phyloP scores from a whole-genome alignment of 2,329 filamentous ascomycete genomes.

The Fusarium pseudoanthophilum region DNA sequence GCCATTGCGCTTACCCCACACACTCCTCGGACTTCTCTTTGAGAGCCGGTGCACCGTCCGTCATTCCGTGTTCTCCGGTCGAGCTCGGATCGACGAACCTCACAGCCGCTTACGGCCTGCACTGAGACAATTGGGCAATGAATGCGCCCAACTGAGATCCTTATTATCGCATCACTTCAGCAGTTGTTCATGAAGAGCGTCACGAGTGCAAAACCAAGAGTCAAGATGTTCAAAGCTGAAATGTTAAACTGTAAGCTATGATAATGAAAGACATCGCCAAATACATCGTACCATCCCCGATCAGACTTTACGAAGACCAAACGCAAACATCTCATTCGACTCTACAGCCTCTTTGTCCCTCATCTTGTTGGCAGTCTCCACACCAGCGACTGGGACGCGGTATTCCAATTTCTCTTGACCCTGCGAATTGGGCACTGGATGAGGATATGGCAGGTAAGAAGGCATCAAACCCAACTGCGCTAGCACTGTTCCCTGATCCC shows the following conservation, averaged over 20 bases:
- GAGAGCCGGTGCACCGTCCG: neutral
- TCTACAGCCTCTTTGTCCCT: slow-evolving; percentile 43
- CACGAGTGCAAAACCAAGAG: neutral
- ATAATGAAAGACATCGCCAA: neutral
- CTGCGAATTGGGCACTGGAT: slow-evolving; percentile 55
- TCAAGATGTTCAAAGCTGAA: neutral
- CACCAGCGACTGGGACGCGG: slow-evolving; percentile 46
- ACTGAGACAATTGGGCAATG: neutral
- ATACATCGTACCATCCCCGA: neutral
- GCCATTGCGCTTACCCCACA: neutral
- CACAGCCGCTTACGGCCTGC: neutral
- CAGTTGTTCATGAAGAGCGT: fast-evolving
- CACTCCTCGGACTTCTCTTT: neutral
- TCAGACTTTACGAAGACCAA: neutral
- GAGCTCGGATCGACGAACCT: neutral
- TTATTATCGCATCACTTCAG: neutral
- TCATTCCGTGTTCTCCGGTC: neutral
- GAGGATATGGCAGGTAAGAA: slow-evolving; percentile 71
- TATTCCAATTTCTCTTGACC: slow-evolving; percentile 45
- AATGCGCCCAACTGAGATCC: neutral
- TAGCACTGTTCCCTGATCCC: slow-evolving; percentile 75
- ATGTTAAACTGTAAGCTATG: neutral
- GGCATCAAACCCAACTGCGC: slow-evolving; percentile 65
- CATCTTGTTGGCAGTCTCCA: slow-evolving; percentile 48
- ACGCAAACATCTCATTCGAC: slow-evolving; percentile 48